phyloP scores from a whole-genome alignment of 2,329 filamentous ascomycete species.

The Fusarium pininemorale region DNA sequence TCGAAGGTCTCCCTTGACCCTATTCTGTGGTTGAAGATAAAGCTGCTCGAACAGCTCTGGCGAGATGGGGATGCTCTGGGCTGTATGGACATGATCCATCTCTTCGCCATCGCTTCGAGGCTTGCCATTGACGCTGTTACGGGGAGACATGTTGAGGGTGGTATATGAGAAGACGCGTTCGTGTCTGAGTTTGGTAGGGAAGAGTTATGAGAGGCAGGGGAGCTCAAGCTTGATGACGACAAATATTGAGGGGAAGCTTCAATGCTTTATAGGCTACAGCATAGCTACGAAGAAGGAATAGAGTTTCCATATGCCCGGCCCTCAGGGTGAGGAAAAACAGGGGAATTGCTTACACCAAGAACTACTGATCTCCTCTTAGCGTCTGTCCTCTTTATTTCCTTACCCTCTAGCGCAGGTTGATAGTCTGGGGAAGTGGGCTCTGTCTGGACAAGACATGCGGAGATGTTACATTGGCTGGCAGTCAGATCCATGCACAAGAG shows the following conservation, averaged over 20 bases:
- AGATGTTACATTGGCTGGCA: not conserved
- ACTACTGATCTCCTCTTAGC: not conserved
- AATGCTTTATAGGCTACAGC: not conserved
- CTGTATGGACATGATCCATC: constrained; percentile 41
- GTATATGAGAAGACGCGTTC: not conserved
- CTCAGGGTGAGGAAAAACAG: not conserved
- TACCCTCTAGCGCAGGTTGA: not conserved
- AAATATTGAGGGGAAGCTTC: not conserved
- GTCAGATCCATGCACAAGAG: not conserved
- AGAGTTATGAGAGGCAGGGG: not conserved
- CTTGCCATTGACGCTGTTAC: constrained; percentile 16
- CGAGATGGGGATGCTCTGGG: constrained; percentile 57
- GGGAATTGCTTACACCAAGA: not conserved
- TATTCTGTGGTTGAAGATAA: constrained; percentile 58
- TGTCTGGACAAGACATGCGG: not conserved
- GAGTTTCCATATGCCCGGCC: constrained; percentile 1
- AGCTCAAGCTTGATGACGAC: not conserved
- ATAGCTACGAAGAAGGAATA: not conserved
- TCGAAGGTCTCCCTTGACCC: constrained; percentile 56
- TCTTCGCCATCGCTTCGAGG: constrained; percentile 24
- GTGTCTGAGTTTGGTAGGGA: not conserved
- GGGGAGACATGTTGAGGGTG: constrained; percentile 16
- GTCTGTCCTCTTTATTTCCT: not conserved
- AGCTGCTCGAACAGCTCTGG: constrained; percentile 64
- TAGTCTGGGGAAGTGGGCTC: not conserved